Percentiles rank a stretch among this genome's conserved stretches.
phyloP scores from a whole-genome alignment of 140 eudicot species.

The Anethum foeniculum region DNA sequence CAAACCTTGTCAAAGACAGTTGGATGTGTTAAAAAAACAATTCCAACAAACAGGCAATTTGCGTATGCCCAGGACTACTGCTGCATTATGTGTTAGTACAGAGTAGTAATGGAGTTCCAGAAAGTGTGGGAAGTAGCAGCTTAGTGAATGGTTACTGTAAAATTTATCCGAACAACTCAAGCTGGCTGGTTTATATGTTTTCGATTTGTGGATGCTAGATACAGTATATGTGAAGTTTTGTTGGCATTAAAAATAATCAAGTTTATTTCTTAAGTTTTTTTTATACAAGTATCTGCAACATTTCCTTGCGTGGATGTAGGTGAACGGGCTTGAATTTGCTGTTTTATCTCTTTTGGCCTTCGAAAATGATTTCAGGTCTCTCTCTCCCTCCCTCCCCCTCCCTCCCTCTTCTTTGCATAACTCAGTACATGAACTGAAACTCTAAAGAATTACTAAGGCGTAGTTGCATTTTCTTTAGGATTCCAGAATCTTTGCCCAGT shows the following conservation, averaged over 20 bases:
- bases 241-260: not conserved
- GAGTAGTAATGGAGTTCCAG: not conserved
- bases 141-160: not conserved
- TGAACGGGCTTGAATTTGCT: slow-evolving; percentile 77
- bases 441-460: not conserved
- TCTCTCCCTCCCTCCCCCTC: slow-evolving; percentile 18
- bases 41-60: not conserved
- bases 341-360: slow-evolving; percentile 68
- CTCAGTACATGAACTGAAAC: not conserved
- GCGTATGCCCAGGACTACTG: not conserved
- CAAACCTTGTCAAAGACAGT: not conserved
- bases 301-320: slow-evolving; percentile 32
- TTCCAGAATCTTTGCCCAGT: slow-evolving; percentile 72
- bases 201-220: not conserved
- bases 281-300: slow-evolving; percentile 7
- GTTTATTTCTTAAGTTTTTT: not conserved
- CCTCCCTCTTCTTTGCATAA: not conserved
- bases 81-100: not conserved
- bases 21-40: not conserved
- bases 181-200: not conserved
- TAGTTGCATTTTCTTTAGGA: slow-evolving; percentile 28
- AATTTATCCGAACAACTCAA: not conserved
- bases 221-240: not conserved
- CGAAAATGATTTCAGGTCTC: slow-evolving; percentile 90
- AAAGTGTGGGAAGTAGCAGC: not conserved